Evolutionary conservation across 495 filamentous ascomycete genomes (phyloP), one percentile per base, ranked within the genome.

Genomic region (Tuber borchii): DNA sequence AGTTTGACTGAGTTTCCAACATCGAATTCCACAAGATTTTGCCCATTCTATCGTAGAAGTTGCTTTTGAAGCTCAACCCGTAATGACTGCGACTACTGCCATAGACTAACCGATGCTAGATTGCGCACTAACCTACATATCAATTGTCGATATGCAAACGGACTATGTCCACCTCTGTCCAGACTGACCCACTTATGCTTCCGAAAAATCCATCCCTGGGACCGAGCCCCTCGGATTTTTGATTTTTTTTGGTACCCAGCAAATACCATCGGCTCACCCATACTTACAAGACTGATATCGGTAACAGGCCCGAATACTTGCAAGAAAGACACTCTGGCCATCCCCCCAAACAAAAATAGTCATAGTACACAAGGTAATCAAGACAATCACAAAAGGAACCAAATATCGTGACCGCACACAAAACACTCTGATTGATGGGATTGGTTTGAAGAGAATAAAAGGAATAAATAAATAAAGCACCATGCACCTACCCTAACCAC

Each of bases 391-490:
- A 61, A 65, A 65, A 65, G 14, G 56, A 65, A 34, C 56, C 56
- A 34, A 65, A 31, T 65, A 65, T 17, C 56, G 34, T 61, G 31
- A 65, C 26, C 14, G 31, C 56, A 65, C 56, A 65, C 26, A 34
- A 34, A 65, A 65, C 56, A 17, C 56, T 65, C 56, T 26, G 26
- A 65, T 65, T 65, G 56, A 34, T 65, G 26, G 17, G 26, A 19
- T 65, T 26, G 26, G 34, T 65, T 65, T 12, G 56, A 65, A 34
- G 56, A 34, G 14, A 12, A n/a, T 34, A 65, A 65, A 34, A 65
- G 56, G 26, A 65, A 65, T 31, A 65, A 65, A 65, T 31, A 65
- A 65, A 65, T 65, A 65, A 65, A 65, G 56, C 56, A 65, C 56
- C 26, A 65, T 65, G 56, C 56, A 65, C 56, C 56, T 65, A 65